These are phyloP conservation scores for Friedmanniomyces simplex DNA, from an alignment of 495 filamentous ascomycete species.

Conservation along the genomic window DNA sequence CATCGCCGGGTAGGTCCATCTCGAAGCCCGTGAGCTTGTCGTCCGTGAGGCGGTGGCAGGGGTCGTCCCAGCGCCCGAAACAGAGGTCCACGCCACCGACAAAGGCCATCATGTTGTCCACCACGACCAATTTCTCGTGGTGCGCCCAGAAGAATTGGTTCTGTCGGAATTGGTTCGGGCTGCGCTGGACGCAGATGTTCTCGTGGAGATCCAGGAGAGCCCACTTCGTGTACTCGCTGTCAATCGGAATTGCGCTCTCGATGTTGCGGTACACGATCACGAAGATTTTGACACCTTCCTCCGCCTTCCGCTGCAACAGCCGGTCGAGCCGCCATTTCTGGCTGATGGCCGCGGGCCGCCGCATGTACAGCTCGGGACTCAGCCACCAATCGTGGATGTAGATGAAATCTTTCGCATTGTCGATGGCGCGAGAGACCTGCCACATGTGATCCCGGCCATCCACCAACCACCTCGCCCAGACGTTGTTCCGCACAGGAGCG, in stretches of 20 bases:
- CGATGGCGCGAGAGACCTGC: conserved; percentile 94
- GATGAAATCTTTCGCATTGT: conserved; percentile 95
- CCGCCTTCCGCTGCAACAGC: conserved; percentile 84
- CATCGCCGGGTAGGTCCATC: conserved; percentile 42
- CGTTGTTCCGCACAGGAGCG: conserved; percentile 74
- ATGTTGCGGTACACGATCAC: conserved; percentile 98
- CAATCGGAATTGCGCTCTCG: conserved; percentile 93
- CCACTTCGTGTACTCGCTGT: conserved; percentile 98
- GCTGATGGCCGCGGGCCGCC: conserved; percentile 87
- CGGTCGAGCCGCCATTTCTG: conserved; percentile 97
- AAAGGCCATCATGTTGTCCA: conserved; percentile 94
- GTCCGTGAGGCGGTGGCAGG: conserved; percentile 79
- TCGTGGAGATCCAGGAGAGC: conserved; percentile 91
- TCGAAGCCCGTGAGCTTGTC: conserved; percentile 96
- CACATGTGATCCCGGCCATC: conserved; percentile 98
- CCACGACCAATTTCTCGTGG: conserved; percentile 91
- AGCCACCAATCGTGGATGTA: conserved; percentile 99
- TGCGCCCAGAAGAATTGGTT: conserved; percentile 99
- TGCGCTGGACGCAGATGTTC: conserved; percentile 91
- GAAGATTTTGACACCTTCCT: conserved; percentile 94
- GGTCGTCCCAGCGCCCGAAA: conserved; percentile 95
- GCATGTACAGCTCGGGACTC: conserved; percentile 92
- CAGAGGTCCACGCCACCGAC: conserved; percentile 95
- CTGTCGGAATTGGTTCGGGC: conserved; percentile 94
- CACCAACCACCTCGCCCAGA: conserved; percentile 93